A percentile compares a stretch with the other conserved stretches of the same genome.
These are phyloP conservation scores for Coniferiporia sulphurascens DNA, from an alignment of 1,284 basidiomycete genomes.

Conservation along the genomic window DNA sequence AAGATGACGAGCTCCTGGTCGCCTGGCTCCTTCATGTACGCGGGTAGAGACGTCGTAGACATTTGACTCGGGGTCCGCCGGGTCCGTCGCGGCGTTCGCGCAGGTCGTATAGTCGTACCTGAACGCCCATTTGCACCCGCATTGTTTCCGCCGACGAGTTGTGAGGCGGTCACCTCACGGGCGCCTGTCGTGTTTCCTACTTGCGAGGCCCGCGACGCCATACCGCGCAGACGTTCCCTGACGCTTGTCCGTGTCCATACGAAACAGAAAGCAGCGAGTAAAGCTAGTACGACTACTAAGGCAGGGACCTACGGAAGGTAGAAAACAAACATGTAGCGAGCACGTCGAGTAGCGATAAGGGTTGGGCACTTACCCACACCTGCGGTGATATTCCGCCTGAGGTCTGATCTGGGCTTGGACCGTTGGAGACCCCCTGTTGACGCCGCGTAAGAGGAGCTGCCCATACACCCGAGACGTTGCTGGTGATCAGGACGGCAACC, in stretches of 20 bases:
- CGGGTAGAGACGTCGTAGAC: constrained; percentile 66
- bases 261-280: constrained; percentile 12
- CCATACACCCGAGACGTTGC: neutral
- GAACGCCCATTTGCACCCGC: neutral
- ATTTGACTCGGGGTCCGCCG: constrained; percentile 57
- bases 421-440: neutral
- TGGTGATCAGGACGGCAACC: neutral
- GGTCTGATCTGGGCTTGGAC: neutral
- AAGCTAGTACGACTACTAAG: constrained; percentile 9
- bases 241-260: constrained; percentile 13
- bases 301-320: constrained; percentile 7
- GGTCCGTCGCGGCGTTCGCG: constrained; percentile 35
- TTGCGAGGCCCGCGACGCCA: neutral
- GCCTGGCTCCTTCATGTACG: constrained; percentile 75
- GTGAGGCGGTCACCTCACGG: constrained; percentile 14
- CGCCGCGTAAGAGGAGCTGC: neutral
- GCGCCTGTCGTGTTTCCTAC: neutral
- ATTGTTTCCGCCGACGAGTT: constrained; percentile 8
- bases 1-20: constrained; percentile 73
- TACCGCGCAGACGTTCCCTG: constrained; percentile 5
- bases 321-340: neutral
- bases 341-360: neutral
- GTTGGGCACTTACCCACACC: constrained; percentile 1
- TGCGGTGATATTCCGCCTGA: constrained; percentile 1
- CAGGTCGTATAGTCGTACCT: neutral